A percentile compares a stretch with the other conserved stretches of the same genome.
phyloP scores from a whole-genome alignment of 148 eudicot species.

The Camellia sinensis region DNA sequence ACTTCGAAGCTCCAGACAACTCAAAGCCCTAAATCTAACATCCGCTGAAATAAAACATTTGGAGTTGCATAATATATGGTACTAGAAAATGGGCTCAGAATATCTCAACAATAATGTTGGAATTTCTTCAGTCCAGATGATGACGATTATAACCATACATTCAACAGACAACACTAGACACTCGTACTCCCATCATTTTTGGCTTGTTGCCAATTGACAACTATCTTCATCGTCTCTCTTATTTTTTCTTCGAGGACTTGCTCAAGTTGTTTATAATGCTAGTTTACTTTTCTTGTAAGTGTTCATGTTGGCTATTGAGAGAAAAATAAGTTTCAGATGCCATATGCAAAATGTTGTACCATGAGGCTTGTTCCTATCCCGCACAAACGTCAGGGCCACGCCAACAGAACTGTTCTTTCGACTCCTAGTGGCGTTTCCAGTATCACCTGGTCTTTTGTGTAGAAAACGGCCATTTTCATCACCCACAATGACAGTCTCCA shows the following conservation, averaged over 20 bases:
- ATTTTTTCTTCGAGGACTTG: neutral
- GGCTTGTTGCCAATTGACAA: neutral
- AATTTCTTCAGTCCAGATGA: neutral
- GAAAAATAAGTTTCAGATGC: neutral
- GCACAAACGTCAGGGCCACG: conserved; percentile 71
- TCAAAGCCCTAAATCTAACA: neutral
- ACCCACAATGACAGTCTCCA: conserved; percentile 67
- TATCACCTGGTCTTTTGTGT: conserved; percentile 27
- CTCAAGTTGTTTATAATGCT: neutral
- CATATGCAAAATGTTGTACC: conserved; percentile 33
- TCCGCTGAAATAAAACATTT: neutral
- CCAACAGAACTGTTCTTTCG: conserved; percentile 25
- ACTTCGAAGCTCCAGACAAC: neutral
- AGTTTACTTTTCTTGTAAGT: neutral
- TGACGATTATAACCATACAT: neutral
- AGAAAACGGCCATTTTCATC: conserved; percentile 51
- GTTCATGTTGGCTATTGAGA: conserved; percentile 2
- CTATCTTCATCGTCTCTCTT: neutral
- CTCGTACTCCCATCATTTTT: conserved; percentile 1
- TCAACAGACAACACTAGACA: neutral
- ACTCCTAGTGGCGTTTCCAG: conserved; percentile 8
- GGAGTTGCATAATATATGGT: neutral
- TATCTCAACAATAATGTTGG: neutral
- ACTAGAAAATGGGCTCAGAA: neutral
- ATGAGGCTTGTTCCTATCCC: conserved; percentile 41